Base-by-base conservation (phyloP, 768 basidiomycete species). In the Obba rivulosa region DNA sequence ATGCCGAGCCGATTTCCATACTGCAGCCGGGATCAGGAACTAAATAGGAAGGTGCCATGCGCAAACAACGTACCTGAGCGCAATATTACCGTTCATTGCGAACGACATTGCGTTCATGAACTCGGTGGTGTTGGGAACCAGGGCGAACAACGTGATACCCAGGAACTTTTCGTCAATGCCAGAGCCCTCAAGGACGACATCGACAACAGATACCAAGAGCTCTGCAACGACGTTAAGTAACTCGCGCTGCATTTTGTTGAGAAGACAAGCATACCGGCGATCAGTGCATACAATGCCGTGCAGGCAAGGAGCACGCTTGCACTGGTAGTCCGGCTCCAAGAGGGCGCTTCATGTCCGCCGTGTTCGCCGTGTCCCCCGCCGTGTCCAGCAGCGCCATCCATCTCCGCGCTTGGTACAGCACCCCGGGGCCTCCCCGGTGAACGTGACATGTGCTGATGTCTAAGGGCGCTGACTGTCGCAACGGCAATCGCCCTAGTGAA, bases 31-130 rank as follows among this genome's bases (percentile, higher is more conserved):
- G 16, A 35, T 48, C 25, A 50, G 52, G n/a, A 11, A 9, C 11
- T 9, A 9, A 7, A 25, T 16, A 25, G 8, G 18, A 40, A 21
- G 39, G 39, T n/a, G n/a, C 18, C n/a, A 56, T 41, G 1, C 28
- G 13, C 28, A 13, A 7, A 13, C 10, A 4, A 53, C 79, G 42
- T 56, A 92, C 94, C 92, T 93, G 21, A 99, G 69, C 2, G 96
- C 92, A 54, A 99, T 99, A 63, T 98, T 98, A 5, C 87, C 95
- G 61, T 96, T 90, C 53, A 99, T 67, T 22, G 96, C 94, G 62
- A 99, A 99, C 3, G 93, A 95, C 52, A 98, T 93, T 43, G 96
- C 96, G 62, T 97, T 98, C 92, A 96, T 96, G 66, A 99, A 98
- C 67, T 99, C 96, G 2, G 96, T 98, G 3, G 94, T 96, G 62